phyloP scores from a whole-genome alignment of 345 rosid genomes.

The Gossypium thurberi region DNA sequence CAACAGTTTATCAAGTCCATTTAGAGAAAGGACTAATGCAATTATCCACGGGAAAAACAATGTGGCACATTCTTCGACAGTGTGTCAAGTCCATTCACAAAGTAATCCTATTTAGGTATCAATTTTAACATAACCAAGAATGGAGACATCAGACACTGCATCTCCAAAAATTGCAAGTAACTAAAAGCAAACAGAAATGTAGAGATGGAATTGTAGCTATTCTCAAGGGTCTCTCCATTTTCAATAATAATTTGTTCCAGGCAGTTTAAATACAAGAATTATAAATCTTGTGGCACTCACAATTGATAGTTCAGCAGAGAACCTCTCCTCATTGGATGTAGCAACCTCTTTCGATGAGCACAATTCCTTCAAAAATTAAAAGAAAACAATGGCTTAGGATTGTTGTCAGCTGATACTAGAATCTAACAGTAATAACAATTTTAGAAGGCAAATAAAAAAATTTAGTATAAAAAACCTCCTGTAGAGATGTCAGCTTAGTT shows the following conservation, averaged over 20 bases:
- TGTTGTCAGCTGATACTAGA: slow-evolving; percentile 4
- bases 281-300: slow-evolving; percentile 36
- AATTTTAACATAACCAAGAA: background rate
- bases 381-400: slow-evolving; percentile 3
- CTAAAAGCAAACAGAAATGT: background rate
- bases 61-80: background rate
- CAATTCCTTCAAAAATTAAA: slow-evolving; percentile 47
- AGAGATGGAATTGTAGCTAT: background rate
- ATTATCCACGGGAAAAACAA: background rate
- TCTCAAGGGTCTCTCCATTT: background rate
- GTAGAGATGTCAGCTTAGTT: slow-evolving; percentile 40
- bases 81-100: background rate
- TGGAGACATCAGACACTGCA: background rate
- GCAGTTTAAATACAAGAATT: background rate
- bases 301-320: slow-evolving; percentile 68
- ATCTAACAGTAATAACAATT: background rate
- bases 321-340: slow-evolving; percentile 60
- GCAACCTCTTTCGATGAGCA: slow-evolving; percentile 62
- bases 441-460: background rate
- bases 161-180: background rate
- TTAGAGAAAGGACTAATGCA: background rate
- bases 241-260: background rate
- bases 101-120: background rate
- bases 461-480: slow-evolving; percentile 44
- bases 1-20: background rate